Base-by-base conservation (phyloP, 805 yeast genomes). In the Priceomyces medius region DNA sequence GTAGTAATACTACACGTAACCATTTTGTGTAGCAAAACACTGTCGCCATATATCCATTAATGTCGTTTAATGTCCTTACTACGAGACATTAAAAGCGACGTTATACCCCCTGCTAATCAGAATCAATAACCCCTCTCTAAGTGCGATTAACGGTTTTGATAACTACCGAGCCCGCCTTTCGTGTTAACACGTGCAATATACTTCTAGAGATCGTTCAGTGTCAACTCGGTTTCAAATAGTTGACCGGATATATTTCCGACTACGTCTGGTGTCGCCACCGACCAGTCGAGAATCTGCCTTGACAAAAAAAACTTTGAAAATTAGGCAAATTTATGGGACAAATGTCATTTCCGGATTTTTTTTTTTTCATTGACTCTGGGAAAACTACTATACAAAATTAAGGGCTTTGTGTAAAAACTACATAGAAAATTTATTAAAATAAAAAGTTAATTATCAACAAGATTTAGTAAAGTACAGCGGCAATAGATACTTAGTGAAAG, bases 281-380 rank as follows among this genome's bases (percentile, higher is more conserved):
- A 32, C 23, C 20, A 23, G 35, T 32, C 35, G 35, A 35, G 27
- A 35, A 20, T 21, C 27, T 20, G 17, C 19, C 17, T 35, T 19
- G 37, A 35, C 37, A 35, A 35, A 14, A 21, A 13, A 5, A 21
- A 19, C 29, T 24, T 19, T 14, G 23, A 26, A 43, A 31, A 23
- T 20, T 32, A 26, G 13, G 31, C 20, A 41, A 44, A 45, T 44
- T 41, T 46, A 49, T 44, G 48, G 54, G 52, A 40, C 48, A 41
- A 50, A 49, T 45, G 42, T 38, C 26, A 43, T 40, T 43, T 50
- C 54, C 54, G 49, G 49, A 33, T 32, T 42, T 50, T 49, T 48
- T 48, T 35, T 27, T 9, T 20, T 32, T 20, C 23, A n/a, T n/a
- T 24, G 20, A 29, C 26, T 21, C 5, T 23, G 27, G 21, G 26